These are phyloP conservation scores for Calonectria hawksworthii DNA, from an alignment of 2,329 filamentous ascomycete species.

Conservation along the genomic window DNA sequence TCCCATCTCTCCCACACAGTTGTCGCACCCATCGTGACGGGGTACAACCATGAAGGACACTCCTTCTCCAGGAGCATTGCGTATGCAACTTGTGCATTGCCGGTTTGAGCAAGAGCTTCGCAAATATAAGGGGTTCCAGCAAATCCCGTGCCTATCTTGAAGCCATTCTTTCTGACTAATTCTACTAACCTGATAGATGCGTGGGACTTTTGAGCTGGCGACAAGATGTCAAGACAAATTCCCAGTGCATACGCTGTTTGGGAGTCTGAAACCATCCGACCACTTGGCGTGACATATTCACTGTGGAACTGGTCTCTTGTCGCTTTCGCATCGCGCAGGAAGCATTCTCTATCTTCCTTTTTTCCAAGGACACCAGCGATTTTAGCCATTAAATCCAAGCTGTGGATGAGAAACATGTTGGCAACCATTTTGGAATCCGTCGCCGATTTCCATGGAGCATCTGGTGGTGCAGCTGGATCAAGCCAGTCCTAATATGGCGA, in stretches of 20 bases:
- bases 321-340: not conserved
- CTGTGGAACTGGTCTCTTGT: conserved; percentile 33
- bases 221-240: conserved; percentile 26
- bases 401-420: conserved; percentile 60
- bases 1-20: conserved; percentile 59
- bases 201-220: conserved; percentile 1
- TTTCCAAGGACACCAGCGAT: conserved; percentile 51
- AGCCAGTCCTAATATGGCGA: conserved; percentile 62
- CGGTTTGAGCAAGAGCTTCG: conserved; percentile 6
- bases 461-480: conserved; percentile 58
- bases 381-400: conserved; percentile 53
- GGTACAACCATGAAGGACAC: conserved; percentile 53
- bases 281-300: conserved; percentile 29
- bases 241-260: conserved; percentile 31
- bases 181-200: conserved; percentile 12
- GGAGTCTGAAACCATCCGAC: conserved; percentile 25
- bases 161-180: conserved; percentile 27
- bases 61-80: conserved; percentile 51
- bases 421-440: conserved; percentile 57
- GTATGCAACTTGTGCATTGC: conserved; percentile 40
- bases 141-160: conserved; percentile 37
- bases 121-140: conserved; percentile 54
- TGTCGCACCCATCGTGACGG: conserved; percentile 54
- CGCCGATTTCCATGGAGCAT: conserved; percentile 52
- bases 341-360: conserved; percentile 19